Percentiles rank a stretch among this genome's conserved stretches.
These are phyloP conservation scores for Paraurostyla sp. DNA, from an alignment of 73 alveolate species.

Conservation along the genomic window DNA sequence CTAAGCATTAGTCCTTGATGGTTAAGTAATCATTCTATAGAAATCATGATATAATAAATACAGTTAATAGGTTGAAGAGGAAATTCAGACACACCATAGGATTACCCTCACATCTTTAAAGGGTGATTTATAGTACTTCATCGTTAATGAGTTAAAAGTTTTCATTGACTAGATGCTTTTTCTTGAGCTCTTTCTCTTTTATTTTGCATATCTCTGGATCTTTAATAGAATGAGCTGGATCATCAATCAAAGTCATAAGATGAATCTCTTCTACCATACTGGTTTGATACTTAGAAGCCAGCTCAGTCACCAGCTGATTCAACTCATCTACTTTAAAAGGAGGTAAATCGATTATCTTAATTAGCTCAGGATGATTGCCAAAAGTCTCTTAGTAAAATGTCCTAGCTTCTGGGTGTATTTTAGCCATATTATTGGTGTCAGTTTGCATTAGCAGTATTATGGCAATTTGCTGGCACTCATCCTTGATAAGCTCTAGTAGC, in stretches of 20 bases:
- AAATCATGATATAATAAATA: neutral
- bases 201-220: slow-evolving; percentile 47
- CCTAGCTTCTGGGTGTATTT: slow-evolving; percentile 54
- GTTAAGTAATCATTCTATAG: slow-evolving; percentile 45
- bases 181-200: slow-evolving; percentile 36
- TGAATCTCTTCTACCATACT: slow-evolving; percentile 64
- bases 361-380: slow-evolving; percentile 2
- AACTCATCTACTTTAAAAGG: slow-evolving; percentile 58
- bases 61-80: slow-evolving; percentile 55
- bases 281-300: neutral
- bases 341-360: slow-evolving; percentile 55
- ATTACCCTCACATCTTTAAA: slow-evolving; percentile 75
- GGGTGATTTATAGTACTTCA: slow-evolving; percentile 42
- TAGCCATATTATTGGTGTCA: slow-evolving; percentile 42
- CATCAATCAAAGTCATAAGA: slow-evolving; percentile 53
- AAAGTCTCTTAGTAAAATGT: slow-evolving; percentile 48
- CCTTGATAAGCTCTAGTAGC: slow-evolving; percentile 35
- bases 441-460: slow-evolving; percentile 42
- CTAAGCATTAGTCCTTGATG: slow-evolving; percentile 11
- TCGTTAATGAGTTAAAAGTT: slow-evolving; percentile 37
- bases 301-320: slow-evolving; percentile 35
- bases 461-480: slow-evolving; percentile 34
- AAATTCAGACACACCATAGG: slow-evolving; percentile 65
- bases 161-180: slow-evolving; percentile 36
- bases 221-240: slow-evolving; percentile 49